phyloP scores from a whole-genome alignment of 768 basidiomycete genomes.

The Kwoniella mangroviensis region DNA sequence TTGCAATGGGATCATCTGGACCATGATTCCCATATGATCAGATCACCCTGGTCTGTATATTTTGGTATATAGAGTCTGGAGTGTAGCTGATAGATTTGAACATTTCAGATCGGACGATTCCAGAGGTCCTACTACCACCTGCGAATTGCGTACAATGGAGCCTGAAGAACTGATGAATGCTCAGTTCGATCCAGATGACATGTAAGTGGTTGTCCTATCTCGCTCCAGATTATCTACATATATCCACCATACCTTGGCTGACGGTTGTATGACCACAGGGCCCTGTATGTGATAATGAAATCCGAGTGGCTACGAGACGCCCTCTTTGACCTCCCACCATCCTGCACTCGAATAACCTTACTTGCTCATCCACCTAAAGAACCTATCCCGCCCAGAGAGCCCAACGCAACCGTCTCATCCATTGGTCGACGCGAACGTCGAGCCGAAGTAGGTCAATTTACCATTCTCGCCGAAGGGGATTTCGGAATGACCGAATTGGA shows the following conservation, averaged over 20 bases:
- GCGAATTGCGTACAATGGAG: conserved; percentile 67
- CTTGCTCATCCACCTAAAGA: conserved; percentile 69
- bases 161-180: conserved; percentile 81
- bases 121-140: conserved; percentile 53
- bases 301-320: conserved; percentile 95
- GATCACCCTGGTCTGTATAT: no score
- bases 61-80: no score
- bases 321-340: conserved; percentile 85
- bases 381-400: conserved; percentile 15
- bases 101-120: conserved; percentile 44
- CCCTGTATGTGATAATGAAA: conserved; percentile 84
- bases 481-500: conserved; percentile 96
- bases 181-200: conserved; percentile 71
- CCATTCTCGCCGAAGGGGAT: conserved; percentile 77
- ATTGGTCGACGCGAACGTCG: conserved; percentile 39
- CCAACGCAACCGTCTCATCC: conserved; percentile 31
- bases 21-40: no score
- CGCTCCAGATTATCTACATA: background rate
- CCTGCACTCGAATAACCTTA: conserved; percentile 82
- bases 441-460: conserved; percentile 67
- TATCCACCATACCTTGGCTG: background rate
- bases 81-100: background rate
- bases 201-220: conserved; percentile 59
- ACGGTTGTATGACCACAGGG: conserved; percentile 58
- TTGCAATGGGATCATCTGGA: background rate